Base-by-base conservation (phyloP, 1,139 yeast genomes). In the Taphrina betulina region DNA sequence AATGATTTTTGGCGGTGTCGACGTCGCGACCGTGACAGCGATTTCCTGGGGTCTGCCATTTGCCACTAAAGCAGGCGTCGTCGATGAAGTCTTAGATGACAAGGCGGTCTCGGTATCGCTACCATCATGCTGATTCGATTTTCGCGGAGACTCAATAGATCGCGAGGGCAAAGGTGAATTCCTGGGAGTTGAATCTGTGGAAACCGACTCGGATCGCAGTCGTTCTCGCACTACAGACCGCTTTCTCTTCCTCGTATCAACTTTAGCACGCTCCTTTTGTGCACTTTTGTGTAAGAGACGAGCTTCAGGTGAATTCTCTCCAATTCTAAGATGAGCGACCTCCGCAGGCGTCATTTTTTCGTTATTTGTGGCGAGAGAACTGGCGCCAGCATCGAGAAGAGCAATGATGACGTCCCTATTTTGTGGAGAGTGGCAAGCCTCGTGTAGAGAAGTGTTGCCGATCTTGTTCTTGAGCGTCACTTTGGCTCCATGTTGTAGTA, bases 381-480 rank as follows among this genome's bases (percentile, higher is more conserved):
- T 38, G 8, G 54, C 54, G 29, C 54, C 54, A 17, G 46, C 54
- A 16, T 50, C 54, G 8, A 50, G 46, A 12, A 50, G 46, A 14
- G 44, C 40, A 3, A 23, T n/a, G 3, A 50, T 40, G n/a, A 50
- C 54, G 7, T 50, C 41, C n/a, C 26, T 31, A n/a, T 50, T 50
- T n/a, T 35, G 20, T 3, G 40, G 19, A 10, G 33, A 20, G 31
- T 19, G 14, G 16, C 45, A 50, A 2, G 54, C 54, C 24, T 50
- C 54, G 29, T 50, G 54, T 20, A 50, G 26, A 3, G 54, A 40
- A 17, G 54, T 50, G 28, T 33, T 31, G 19, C 54, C 54, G 14
- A 22, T 34, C 16, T 41, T 41, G 31, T 50, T 50, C 17, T 34
- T 33, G n/a, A 50, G 38, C 12, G 35, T 24, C 34, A 50, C 46